Conservation (phyloP, 495 filamentous ascomycete species). For the Neurospora tetrasperma region DNA sequence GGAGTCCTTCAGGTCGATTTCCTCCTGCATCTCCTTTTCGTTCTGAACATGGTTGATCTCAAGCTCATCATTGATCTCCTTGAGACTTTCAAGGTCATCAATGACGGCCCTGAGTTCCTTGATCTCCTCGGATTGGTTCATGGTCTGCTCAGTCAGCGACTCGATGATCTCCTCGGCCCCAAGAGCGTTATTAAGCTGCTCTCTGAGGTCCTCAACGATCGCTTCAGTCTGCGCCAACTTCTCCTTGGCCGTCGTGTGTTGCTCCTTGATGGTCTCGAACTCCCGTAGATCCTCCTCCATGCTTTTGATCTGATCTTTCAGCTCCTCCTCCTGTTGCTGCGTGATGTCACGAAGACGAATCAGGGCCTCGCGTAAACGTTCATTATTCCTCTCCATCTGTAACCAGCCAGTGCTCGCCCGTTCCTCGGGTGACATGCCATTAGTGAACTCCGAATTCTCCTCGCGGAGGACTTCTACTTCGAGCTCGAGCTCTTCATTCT, state of each 20-base stretch:
- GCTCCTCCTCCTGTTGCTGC: slow-evolving; percentile 72
- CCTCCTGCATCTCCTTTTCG: slow-evolving; percentile 88
- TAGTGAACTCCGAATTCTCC: slow-evolving; percentile 72
- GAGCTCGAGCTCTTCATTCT: slow-evolving; percentile 72
- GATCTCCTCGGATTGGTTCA: slow-evolving; percentile 69
- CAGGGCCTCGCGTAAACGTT: slow-evolving; percentile 77
- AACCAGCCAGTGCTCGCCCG: slow-evolving; percentile 76
- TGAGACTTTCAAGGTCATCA: slow-evolving; percentile 75
- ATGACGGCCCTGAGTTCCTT: slow-evolving; percentile 71
- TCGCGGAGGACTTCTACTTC: slow-evolving; percentile 81
- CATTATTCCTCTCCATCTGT: slow-evolving; percentile 83
- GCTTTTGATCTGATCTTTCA: slow-evolving; percentile 64
- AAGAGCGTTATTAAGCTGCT: slow-evolving; percentile 81
- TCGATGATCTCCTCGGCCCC: slow-evolving; percentile 91
- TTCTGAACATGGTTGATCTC: slow-evolving; percentile 88
- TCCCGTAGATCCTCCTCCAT: slow-evolving; percentile 72
- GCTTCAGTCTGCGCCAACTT: slow-evolving; percentile 62
- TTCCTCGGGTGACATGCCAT: slow-evolving; percentile 83
- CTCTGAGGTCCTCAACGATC: slow-evolving; percentile 74
- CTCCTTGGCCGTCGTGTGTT: slow-evolving; percentile 59
- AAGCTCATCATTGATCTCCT: slow-evolving; percentile 88
- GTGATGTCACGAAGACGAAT: slow-evolving; percentile 77
- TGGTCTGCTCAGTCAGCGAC: slow-evolving; percentile 75
- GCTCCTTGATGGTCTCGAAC: slow-evolving; percentile 55
- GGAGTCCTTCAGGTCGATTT: slow-evolving; percentile 71